Conservation (phyloP, 1,139 yeast genomes). For the Pichia terricola region DNA sequence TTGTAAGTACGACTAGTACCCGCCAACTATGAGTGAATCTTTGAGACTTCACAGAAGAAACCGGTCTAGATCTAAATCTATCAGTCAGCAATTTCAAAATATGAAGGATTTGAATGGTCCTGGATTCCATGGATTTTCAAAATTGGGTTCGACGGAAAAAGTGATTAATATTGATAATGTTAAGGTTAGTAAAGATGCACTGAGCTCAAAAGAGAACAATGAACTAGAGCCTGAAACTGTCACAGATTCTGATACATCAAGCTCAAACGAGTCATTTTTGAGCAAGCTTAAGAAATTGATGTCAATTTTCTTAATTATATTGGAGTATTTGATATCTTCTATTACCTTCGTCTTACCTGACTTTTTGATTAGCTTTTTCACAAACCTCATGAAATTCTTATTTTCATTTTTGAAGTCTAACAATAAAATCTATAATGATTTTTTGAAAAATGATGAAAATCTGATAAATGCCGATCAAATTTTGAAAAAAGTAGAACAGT, state of each 20-base stretch:
- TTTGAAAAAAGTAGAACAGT: constrained; percentile 16
- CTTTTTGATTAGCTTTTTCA: constrained; percentile 18
- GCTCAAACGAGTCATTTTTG: constrained; percentile 1
- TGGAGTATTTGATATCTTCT: constrained; percentile 22
- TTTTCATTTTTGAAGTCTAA: constrained; percentile 16
- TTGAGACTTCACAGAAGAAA: too few relatives aligned
- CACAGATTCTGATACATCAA: too few relatives aligned
- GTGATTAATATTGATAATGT: not conserved
- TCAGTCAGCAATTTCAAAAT: constrained; percentile 5
- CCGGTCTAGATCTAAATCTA: constrained; percentile 1
- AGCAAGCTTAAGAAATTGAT: constrained; percentile 12
- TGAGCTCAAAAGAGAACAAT: too few relatives aligned
- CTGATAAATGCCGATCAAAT: constrained; percentile 7
- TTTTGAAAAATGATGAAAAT: constrained; percentile 12
- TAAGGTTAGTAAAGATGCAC: not conserved
- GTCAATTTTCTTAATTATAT: constrained; percentile 20
- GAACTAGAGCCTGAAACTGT: too few relatives aligned
- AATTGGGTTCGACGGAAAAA: too few relatives aligned
- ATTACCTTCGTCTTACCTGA: constrained; percentile 23
- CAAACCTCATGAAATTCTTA: constrained; percentile 16
- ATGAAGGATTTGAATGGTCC: too few relatives aligned
- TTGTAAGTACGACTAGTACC: too few relatives aligned
- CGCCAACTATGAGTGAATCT: too few relatives aligned
- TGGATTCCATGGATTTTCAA: too few relatives aligned
- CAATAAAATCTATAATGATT: constrained; percentile 17